Conservation (phyloP, 1,284 basidiomycete genomes). For the Ganoderma meredithae region DNA sequence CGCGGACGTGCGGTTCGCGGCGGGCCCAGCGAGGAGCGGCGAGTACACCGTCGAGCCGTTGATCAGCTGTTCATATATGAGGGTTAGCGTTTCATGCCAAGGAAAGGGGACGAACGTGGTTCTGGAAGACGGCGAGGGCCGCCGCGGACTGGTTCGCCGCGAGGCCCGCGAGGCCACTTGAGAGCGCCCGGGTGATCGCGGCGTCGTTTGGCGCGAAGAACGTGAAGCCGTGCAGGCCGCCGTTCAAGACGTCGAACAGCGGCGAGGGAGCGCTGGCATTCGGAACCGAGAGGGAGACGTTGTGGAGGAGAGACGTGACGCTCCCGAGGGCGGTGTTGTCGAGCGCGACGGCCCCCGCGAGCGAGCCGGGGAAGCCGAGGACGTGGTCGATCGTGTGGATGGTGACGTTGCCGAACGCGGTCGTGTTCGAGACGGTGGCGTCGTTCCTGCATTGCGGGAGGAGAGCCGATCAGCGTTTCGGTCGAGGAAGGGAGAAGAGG, state of each 20-base stretch:
- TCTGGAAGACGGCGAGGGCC: constrained; percentile 56
- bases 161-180: constrained; percentile 44
- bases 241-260: constrained; percentile 50
- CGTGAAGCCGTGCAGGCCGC: constrained; percentile 62
- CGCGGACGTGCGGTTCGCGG: constrained; percentile 57
- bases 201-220: constrained; percentile 71
- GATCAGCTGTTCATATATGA: no score
- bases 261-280: constrained; percentile 44
- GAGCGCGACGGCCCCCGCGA: constrained; percentile 52
- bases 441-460: constrained; percentile 46
- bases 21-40: constrained; percentile 46
- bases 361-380: constrained; percentile 58
- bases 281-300: constrained; percentile 32
- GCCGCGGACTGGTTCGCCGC: constrained; percentile 56
- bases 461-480: not conserved
- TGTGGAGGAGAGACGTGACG: constrained; percentile 42
- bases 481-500: not conserved
- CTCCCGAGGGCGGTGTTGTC: constrained; percentile 49
- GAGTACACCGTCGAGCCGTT: constrained; percentile 78
- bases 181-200: constrained; percentile 51
- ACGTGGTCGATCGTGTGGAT: constrained; percentile 61
- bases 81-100: no score
- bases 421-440: constrained; percentile 54
- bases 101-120: constrained; percentile 59
- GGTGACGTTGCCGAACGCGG: constrained; percentile 54